These are phyloP conservation scores for Colletotrichum lini DNA, from an alignment of 2,329 filamentous ascomycete species.

Conservation along the genomic window DNA sequence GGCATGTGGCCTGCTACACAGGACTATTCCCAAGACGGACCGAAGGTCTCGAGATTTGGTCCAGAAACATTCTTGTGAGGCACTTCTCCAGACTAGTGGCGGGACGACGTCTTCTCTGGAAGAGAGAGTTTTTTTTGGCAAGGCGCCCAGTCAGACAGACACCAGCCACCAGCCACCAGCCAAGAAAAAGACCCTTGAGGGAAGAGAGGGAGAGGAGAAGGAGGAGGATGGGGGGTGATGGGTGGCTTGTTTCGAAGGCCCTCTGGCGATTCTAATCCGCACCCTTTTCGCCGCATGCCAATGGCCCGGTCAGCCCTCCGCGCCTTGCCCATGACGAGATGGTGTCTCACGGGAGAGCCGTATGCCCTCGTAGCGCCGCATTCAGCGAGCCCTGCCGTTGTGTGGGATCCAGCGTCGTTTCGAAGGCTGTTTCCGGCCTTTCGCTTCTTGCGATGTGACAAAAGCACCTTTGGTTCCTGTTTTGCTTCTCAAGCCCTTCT, in stretches of 20 bases:
- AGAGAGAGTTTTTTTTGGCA: constrained; percentile 17
- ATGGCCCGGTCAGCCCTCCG: not conserved
- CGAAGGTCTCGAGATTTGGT: constrained; percentile 20
- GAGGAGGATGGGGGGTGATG: too few relatives aligned
- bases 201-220: too few relatives aligned
- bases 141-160: not conserved
- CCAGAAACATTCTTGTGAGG: constrained; percentile 28
- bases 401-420: constrained; percentile 7
- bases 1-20: constrained; percentile 5
- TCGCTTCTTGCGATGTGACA: constrained; percentile 5
- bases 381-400: constrained; percentile 33
- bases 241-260: constrained; percentile 6
- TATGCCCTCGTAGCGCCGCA: constrained; percentile 20
- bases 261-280: not conserved
- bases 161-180: not conserved
- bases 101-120: constrained; percentile 1
- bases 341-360: constrained; percentile 24
- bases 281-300: constrained; percentile 3
- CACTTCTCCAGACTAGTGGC: constrained; percentile 10
- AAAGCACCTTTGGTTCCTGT: constrained; percentile 15
- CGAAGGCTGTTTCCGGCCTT: constrained; percentile 21
- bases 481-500: not conserved
- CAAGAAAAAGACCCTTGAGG: not conserved
- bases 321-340: constrained; percentile 29
- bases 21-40: constrained; percentile 24